Evolutionary conservation across 768 basidiomycete genomes (phyloP).

Genomic region (Daedaleopsis nitida): DNA sequence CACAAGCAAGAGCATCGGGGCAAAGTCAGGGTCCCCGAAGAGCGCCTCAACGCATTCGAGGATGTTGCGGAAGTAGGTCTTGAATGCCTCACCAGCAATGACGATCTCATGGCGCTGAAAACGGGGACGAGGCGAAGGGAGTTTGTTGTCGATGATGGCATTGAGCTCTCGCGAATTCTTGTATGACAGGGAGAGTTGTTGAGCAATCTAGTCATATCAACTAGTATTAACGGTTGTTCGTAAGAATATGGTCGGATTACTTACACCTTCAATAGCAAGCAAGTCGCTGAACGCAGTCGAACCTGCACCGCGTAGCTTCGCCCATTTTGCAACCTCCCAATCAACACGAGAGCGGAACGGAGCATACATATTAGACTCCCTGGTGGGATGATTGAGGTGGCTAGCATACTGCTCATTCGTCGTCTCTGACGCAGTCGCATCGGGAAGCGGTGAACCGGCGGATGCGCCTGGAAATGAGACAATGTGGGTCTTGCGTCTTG

Average conservation of each 20-base stretch:
- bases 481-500: not conserved
- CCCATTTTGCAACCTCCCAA: constrained; percentile 45
- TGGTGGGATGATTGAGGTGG: too few species aligned
- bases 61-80: constrained; percentile 37
- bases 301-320: constrained; percentile 37
- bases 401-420: not conserved
- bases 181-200: constrained; percentile 37
- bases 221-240: not conserved
- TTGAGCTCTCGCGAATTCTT: constrained; percentile 35
- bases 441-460: not conserved
- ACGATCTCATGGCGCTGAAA: constrained; percentile 32
- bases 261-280: constrained; percentile 40
- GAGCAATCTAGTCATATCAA: not conserved
- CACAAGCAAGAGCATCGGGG: constrained; percentile 29
- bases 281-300: constrained; percentile 43
- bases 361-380: constrained; percentile 18
- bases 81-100: constrained; percentile 32
- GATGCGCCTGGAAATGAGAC: too few species aligned
- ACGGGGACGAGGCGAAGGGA: constrained; percentile 27
- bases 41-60: constrained; percentile 39
- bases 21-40: constrained; percentile 37
- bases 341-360: constrained; percentile 40
- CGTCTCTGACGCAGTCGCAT: not conserved
- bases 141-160: constrained; percentile 32
- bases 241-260: constrained; percentile 4